Conservation (phyloP, 2,329 filamentous ascomycete genomes). For the Xylaria arbuscula region DNA sequence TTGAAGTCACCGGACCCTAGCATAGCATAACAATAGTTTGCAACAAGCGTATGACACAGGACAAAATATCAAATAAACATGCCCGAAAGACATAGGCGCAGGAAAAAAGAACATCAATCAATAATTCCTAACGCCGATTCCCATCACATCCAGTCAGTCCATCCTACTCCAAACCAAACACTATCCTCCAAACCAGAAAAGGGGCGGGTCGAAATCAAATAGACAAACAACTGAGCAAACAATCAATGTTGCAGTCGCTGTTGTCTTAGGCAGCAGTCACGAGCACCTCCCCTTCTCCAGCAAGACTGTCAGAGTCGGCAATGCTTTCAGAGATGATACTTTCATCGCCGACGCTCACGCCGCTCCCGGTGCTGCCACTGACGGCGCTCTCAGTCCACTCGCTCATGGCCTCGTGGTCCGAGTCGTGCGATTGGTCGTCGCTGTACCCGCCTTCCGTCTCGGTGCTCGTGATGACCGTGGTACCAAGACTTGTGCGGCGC, state of each 20-base stretch:
- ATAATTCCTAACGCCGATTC: slow-evolving; percentile 6
- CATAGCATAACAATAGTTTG: not conserved
- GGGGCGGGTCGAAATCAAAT: not conserved
- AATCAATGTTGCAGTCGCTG: too few species aligned
- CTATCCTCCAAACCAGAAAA: not conserved
- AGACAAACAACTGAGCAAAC: slow-evolving; percentile 1
- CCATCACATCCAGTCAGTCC: slow-evolving; percentile 5
- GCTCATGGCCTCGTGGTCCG: slow-evolving; percentile 55
- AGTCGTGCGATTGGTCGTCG: slow-evolving; percentile 49
- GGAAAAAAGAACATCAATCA: not conserved
- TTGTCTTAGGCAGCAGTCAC: slow-evolving; percentile 49
- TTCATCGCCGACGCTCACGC: slow-evolving; percentile 34
- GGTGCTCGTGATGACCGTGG: slow-evolving; percentile 57
- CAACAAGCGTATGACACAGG: not conserved
- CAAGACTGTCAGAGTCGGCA: slow-evolving; percentile 48
- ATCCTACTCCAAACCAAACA: not conserved
- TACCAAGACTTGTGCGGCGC: slow-evolving; percentile 61
- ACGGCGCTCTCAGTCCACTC: slow-evolving; percentile 62
- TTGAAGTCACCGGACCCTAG: not conserved
- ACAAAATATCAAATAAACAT: not conserved
- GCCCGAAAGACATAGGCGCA: not conserved
- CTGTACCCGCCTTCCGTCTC: slow-evolving; percentile 34
- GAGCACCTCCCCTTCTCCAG: slow-evolving; percentile 52
- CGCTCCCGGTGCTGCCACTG: slow-evolving; percentile 43
- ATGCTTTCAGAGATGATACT: slow-evolving; percentile 48